Evolutionary conservation across 768 basidiomycete species (phyloP).

Genomic region (Gelatoporia subvermispora): DNA sequence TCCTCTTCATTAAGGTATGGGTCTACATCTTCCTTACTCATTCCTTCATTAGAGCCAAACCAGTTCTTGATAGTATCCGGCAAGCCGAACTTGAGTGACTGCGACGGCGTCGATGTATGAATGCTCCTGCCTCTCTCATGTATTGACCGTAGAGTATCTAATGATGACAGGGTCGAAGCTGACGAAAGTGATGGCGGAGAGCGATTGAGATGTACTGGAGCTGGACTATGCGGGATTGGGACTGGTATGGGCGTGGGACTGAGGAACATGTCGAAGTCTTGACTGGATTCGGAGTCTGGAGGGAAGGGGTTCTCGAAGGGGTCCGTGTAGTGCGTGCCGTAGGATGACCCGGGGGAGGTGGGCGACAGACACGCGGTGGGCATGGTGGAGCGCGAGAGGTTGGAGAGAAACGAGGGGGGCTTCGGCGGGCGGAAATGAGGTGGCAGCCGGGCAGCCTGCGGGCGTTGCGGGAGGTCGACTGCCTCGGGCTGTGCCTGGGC

Average conservation of each 20-base stretch:
- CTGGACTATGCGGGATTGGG: constrained; percentile 28
- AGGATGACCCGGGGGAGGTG: constrained; percentile 19
- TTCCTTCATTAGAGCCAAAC: constrained; percentile 17
- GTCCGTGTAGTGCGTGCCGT: constrained; percentile 14
- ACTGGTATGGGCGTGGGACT: constrained; percentile 23
- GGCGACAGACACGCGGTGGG: constrained; percentile 59
- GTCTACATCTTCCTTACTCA: constrained; percentile 16
- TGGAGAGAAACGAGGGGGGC: constrained; percentile 32
- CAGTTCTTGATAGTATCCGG: constrained; percentile 18
- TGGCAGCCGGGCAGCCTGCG: constrained; percentile 21
- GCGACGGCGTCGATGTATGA: constrained; percentile 20
- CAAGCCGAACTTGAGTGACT: constrained; percentile 14
- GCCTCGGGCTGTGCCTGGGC: constrained; percentile 6
- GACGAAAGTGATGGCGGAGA: constrained; percentile 18
- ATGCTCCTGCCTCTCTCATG: constrained; percentile 20
- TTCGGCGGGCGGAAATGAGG: constrained; percentile 16
- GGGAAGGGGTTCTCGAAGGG: constrained; percentile 19
- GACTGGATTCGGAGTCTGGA: constrained; percentile 10
- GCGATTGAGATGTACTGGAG: constrained; percentile 31
- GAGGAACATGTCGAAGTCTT: constrained; percentile 20
- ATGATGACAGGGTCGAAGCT: constrained; percentile 15
- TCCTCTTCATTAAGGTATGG: constrained; percentile 21
- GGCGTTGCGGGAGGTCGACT: constrained; percentile 19
- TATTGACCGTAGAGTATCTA: constrained; percentile 21
- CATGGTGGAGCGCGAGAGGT: constrained; percentile 51